Base-by-base conservation (phyloP, 2,329 filamentous ascomycete genomes). In the Aspergillus sp. region DNA sequence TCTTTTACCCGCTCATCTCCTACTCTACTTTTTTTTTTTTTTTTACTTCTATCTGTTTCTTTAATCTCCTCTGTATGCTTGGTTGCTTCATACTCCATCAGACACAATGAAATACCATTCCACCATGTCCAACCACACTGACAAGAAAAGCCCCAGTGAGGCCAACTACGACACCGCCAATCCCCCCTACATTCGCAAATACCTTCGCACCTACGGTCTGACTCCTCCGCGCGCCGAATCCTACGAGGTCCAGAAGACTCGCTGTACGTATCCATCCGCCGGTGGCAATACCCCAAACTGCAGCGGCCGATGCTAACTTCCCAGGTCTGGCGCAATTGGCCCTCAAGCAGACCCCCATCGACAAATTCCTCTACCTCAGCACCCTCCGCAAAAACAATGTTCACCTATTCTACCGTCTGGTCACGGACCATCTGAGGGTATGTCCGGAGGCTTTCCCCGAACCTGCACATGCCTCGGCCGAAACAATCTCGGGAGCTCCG, bases 321-420 rank as follows among this genome's bases (percentile, higher is more conserved):
- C 17, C 53, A 72, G 69, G 70, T 65, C 69, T 78, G 58, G 71
- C 73, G 41, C 77, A 79, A 59, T 65, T 79, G 58, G 75, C 72
- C 53, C 65, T 75, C 55, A 79, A 78, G 64, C 64, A 68, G 49
- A 76, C 76, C 16, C 57, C 67, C 45, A 78, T 79, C 57, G 77
- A 79, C 40, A 77, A 78, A 56, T 79, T 78, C 63, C 71, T 76
- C 49, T 79, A 79, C 59, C 69, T 79, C 47, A 77, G 75, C 65
- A 73, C 74, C 7, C 64, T 79, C 49, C 75, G 77, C 62, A 77
- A 77, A 64, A 76, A 78, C 66, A 78, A 79, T 66, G 76, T 79
- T 5, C 77, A 79, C 60, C 66, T 79, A n/a, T 79, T 79, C 66
- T 79, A 79, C 64, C 75, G 77, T 59, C 61, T 79, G 57, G 67